These are phyloP conservation scores for Malus hybrid DNA, from an alignment of 331 rosid species.

Conservation along the genomic window DNA sequence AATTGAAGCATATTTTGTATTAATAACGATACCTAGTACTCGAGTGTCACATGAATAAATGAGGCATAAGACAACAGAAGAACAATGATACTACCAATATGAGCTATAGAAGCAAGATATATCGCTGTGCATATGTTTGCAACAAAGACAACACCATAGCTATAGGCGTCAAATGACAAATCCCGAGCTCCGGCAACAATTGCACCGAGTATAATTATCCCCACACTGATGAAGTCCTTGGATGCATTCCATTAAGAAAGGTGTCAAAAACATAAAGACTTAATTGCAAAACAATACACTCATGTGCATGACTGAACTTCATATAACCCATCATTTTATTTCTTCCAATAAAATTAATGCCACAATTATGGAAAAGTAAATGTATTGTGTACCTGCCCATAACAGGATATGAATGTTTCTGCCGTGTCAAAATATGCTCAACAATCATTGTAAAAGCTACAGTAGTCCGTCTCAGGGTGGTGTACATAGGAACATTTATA, in stretches of 20 bases:
- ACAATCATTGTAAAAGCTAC: constrained; percentile 61
- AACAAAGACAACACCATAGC: constrained; percentile 44
- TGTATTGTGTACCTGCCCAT: constrained; percentile 40
- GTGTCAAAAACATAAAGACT: constrained; percentile 6
- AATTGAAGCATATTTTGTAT: neutral
- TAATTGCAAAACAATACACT: neutral
- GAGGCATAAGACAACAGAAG: constrained; percentile 5
- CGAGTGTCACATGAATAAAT: neutral
- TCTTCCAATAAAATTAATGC: neutral
- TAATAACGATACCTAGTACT: neutral
- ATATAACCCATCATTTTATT: neutral
- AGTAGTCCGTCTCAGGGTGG: constrained; percentile 67
- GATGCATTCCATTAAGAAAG: constrained; percentile 21
- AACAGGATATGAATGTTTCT: constrained; percentile 49
- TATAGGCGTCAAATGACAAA: constrained; percentile 51
- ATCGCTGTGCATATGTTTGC: constrained; percentile 65
- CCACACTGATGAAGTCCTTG: constrained; percentile 55
- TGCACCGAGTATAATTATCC: constrained; percentile 54
- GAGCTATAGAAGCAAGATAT: constrained; percentile 57
- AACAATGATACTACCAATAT: constrained; percentile 38
- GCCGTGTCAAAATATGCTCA: constrained; percentile 49
- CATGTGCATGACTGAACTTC: neutral
- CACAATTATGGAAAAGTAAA: constrained; percentile 5
- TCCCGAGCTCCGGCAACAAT: constrained; percentile 65
- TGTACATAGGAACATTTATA: constrained; percentile 69